Percentiles rank a stretch among this genome's conserved stretches.
These are phyloP conservation scores for Ceratobasidium papillatum DNA, from an alignment of 1,284 basidiomycete genomes.

Conservation along the genomic window DNA sequence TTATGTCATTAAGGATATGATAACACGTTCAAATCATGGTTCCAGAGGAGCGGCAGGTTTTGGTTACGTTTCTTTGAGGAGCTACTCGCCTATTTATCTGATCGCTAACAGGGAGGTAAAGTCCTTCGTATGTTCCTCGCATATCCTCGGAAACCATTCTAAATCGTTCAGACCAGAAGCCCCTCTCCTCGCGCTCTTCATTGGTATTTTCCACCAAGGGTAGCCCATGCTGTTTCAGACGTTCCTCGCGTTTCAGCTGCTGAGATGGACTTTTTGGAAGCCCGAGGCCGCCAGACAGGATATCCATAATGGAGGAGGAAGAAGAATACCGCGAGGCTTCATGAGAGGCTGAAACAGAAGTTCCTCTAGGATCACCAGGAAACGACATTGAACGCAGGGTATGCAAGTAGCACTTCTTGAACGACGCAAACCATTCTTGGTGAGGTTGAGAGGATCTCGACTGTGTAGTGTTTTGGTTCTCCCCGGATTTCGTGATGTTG, in stretches of 20 bases:
- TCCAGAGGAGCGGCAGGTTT: slow-evolving; percentile 21
- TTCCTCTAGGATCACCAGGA: slow-evolving; percentile 53
- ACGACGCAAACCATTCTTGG: slow-evolving; percentile 59
- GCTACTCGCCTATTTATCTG: too few species aligned
- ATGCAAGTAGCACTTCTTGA: slow-evolving; percentile 61
- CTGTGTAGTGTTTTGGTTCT: slow-evolving; percentile 9
- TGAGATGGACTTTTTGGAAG: slow-evolving; percentile 73
- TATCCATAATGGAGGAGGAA: slow-evolving; percentile 48
- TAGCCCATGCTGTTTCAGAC: slow-evolving; percentile 45
- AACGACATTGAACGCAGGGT: slow-evolving; percentile 65
- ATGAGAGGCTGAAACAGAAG: slow-evolving; percentile 47
- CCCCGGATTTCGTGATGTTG: slow-evolving; percentile 46
- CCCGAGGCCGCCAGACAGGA: slow-evolving; percentile 67
- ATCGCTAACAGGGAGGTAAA: neutral
- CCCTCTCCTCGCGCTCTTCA: slow-evolving; percentile 74
- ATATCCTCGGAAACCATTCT: slow-evolving; percentile 71
- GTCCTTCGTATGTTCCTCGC: slow-evolving; percentile 46
- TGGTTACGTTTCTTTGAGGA: neutral
- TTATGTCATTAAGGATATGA: too few species aligned
- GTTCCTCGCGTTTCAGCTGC: slow-evolving; percentile 56
- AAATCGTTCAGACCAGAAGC: slow-evolving; percentile 80
- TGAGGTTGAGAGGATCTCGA: slow-evolving; percentile 43
- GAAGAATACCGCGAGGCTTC: slow-evolving; percentile 28
- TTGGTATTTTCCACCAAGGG: slow-evolving; percentile 51
- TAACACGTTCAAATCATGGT: slow-evolving; percentile 20